Base-by-base conservation (phyloP, 2,329 filamentous ascomycete species). In the Stachybotrys elegans region DNA sequence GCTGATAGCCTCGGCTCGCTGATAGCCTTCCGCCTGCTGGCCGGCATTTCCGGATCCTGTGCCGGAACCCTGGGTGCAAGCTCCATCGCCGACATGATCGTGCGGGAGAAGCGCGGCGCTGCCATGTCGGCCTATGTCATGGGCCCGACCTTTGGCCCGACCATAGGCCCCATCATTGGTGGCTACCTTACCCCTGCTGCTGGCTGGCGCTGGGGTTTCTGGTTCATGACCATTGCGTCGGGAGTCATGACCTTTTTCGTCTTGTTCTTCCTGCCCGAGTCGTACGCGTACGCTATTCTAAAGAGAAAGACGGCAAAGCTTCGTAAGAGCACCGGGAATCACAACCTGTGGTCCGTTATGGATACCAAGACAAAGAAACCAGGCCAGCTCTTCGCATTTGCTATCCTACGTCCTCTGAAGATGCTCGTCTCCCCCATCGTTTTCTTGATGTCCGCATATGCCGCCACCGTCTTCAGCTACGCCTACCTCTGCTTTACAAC, bases 51-150 rank as follows among this genome's bases (percentile, higher is more conserved):
- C 51, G 78, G 74, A 7, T 72, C 72, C 0, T 78, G 79, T 0
- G 78, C 80, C 1, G 70, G 86, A 5, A n/a, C 79, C 6, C 82
- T 80, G 54, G 82, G 78, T 1, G 79, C 79, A 13, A 81, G 81
- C 23, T 79, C 84, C 1, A 57, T 85, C 7, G 75, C 73, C 31
- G 82, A 85, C 60, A 70, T 85, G 23, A 83, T 72, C 65, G 63
- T 70, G 0, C 67, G 79, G 0, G 71, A 75, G 20, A 58, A 79
- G 47, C 69, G 82, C 42, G 81, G 79, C 13, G 73, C 74, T 4
- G 81, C 81, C 3, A 79, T 84, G 59, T 75, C 81, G 0, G 72
- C 73, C 2, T 84, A 83, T 57, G 76, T 78, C 2, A 71, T 81
- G 62, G 74, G 78, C 0, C 76, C 83, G 1, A 71, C 81, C 9